Conservation (phyloP, 1,284 basidiomycete genomes). For the Pseudozyma tsukubaensis region DNA sequence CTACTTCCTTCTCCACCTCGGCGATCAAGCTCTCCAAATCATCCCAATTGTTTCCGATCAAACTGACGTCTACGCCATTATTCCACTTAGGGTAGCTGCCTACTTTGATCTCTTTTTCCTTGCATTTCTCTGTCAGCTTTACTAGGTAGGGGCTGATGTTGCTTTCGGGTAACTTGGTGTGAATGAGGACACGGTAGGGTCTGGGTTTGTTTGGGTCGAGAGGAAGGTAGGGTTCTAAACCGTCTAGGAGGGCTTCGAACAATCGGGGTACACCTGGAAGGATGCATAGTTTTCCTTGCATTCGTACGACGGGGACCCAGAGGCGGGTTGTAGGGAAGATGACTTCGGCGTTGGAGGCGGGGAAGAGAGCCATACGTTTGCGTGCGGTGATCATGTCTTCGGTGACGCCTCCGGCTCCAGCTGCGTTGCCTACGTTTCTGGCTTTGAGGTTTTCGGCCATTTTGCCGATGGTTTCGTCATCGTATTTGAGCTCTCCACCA, state of each 20-base stretch:
- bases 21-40: constrained; percentile 32
- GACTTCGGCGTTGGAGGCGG: constrained; percentile 49
- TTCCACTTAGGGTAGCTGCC: constrained; percentile 77
- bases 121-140: constrained; percentile 79
- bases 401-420: constrained; percentile 73
- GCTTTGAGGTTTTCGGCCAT: constrained; percentile 79
- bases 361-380: constrained; percentile 65
- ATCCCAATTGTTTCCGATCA: constrained; percentile 76
- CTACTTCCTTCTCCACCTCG: constrained; percentile 71
- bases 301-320: constrained; percentile 88
- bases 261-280: constrained; percentile 90
- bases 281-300: constrained; percentile 84
- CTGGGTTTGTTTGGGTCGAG: constrained; percentile 51
- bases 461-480: constrained; percentile 82
- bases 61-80: constrained; percentile 77
- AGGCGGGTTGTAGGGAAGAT: constrained; percentile 61
- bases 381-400: constrained; percentile 71
- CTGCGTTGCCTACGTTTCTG: constrained; percentile 72
- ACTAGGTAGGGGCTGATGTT: constrained; percentile 89
- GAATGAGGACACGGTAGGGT: constrained; percentile 57
- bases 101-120: constrained; percentile 81
- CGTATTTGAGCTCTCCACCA: constrained; percentile 74
- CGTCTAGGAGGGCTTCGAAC: constrained; percentile 73
- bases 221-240: constrained; percentile 74
- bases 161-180: constrained; percentile 77